These are phyloP conservation scores for Termitomyces bulborhizus DNA, from an alignment of 768 basidiomycete genomes.

Conservation along the genomic window DNA sequence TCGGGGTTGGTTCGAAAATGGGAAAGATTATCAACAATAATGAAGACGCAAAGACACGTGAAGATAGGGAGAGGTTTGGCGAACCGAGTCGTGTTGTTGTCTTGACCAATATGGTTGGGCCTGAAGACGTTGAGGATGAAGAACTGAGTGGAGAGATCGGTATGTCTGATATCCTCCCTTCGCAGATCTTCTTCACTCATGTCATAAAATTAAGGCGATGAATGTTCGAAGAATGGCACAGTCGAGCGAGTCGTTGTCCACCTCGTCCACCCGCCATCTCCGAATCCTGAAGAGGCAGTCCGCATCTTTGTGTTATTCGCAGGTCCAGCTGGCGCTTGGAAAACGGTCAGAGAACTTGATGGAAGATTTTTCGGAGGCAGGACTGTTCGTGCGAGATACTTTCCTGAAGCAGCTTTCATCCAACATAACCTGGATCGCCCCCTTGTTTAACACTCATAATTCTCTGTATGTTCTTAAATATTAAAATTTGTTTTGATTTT, in stretches of 20 bases:
- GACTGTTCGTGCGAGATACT: constrained; percentile 78
- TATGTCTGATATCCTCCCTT: constrained; percentile 23
- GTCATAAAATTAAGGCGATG: constrained; percentile 59
- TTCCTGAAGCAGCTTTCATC: constrained; percentile 53
- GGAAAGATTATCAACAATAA: constrained; percentile 90
- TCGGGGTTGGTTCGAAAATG: constrained; percentile 57
- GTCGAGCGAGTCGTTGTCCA: constrained; percentile 90
- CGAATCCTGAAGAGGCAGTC: constrained; percentile 71
- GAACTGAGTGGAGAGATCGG: constrained; percentile 87
- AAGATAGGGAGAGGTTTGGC: constrained; percentile 78
- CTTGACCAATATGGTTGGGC: constrained; percentile 84
- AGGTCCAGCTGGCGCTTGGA: constrained; percentile 93
- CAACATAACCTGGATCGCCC: constrained; percentile 44
- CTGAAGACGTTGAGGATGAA: constrained; percentile 79
- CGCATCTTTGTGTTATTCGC: constrained; percentile 89
- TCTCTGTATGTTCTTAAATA: not conserved
- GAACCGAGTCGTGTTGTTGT: constrained; percentile 88
- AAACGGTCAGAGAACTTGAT: constrained; percentile 89
- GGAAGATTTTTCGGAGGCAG: constrained; percentile 90
- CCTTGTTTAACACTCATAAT: constrained; percentile 19
- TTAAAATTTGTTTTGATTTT: constrained; percentile 13
- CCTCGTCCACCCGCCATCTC: constrained; percentile 58
- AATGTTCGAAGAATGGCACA: constrained; percentile 86
- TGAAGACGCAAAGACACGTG: constrained; percentile 70
- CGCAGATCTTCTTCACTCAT: not conserved